Evolutionary conservation across 2,329 filamentous ascomycete species (phyloP).

Genomic region (Aspergillus caelatus): DNA sequence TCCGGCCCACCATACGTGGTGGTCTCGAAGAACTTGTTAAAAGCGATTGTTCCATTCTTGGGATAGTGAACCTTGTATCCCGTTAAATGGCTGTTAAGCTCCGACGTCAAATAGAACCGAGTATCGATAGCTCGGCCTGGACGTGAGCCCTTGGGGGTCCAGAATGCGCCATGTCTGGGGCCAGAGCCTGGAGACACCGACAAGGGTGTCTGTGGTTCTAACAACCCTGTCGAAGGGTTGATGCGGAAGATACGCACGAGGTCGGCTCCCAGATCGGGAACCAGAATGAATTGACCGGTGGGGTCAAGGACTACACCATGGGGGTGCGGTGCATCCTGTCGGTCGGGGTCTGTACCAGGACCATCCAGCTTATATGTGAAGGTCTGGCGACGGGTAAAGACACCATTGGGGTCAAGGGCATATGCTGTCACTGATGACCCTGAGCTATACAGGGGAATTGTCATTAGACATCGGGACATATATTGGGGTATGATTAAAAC

Average conservation of each 20-base stretch:
- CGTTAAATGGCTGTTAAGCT: constrained; percentile 22
- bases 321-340: constrained; percentile 61
- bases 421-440: constrained; percentile 19
- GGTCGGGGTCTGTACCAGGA: constrained; percentile 48
- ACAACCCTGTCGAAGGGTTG: constrained; percentile 46
- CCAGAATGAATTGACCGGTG: constrained; percentile 54
- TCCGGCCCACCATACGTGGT: constrained; percentile 14
- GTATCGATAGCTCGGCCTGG: background rate
- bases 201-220: constrained; percentile 52
- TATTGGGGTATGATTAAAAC: no score
- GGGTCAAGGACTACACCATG: constrained; percentile 50
- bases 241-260: constrained; percentile 58
- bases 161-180: constrained; percentile 58
- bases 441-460: background rate
- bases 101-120: constrained; percentile 21
- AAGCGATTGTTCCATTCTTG: constrained; percentile 9
- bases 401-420: constrained; percentile 10
- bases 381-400: constrained; percentile 15
- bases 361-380: constrained; percentile 18
- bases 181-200: constrained; percentile 52
- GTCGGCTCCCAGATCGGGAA: constrained; percentile 59
- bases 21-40: constrained; percentile 16
- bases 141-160: constrained; percentile 36
- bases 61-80: constrained; percentile 22
- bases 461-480: background rate